Base-by-base conservation (phyloP, 805 yeast genomes). In the Sugiyamaella mastotermitis region DNA sequence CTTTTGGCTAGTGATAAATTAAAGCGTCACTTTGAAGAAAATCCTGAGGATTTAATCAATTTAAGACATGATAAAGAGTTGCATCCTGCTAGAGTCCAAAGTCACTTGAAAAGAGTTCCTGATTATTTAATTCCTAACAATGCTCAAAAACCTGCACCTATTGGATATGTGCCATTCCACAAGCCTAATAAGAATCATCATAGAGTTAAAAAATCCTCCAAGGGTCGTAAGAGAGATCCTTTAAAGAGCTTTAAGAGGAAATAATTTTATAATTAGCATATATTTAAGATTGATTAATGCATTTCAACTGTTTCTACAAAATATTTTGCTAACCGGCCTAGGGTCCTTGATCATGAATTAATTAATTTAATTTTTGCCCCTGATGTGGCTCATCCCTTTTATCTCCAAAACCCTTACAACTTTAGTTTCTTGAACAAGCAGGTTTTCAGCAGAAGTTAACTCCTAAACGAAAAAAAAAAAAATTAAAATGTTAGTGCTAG, bases 21-120 rank as follows among this genome's bases (percentile, higher is more conserved):
- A 57, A 86, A 87, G 62, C 74, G 96, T 56, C 95, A 86, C 63
- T 92, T 92, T 58, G 96, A 90, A 60, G 97, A 92, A 56, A 92
- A 92, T 57, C 98, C 98, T 5, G 94, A 85, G 56, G 98, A 92
- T 62, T 71, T 92, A 52, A 77, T 78, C 15, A 77, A 83, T 37
- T 73, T 92, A 57, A 81, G 96, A 57, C 98, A 92, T 56, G 98
- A 92, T 58, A 83, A 80, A 53, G 95, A 83, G 48, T 59, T 85
- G 41, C 94, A 88, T 55, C 79, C 90, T 7, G 68, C 88, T 1
- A 76, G 94, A 60, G 73, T 78, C 4, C 96, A 88, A 58, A 65
- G 75, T 22, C 95, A 92, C 55, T 69, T 92, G 65, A 88, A 85
- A 58, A 75, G 94, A 58, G 90, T 92, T 21, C 98, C 98, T 1